Conservation (phyloP, 805 yeast species). For the Cyberlindnera petersonii region DNA sequence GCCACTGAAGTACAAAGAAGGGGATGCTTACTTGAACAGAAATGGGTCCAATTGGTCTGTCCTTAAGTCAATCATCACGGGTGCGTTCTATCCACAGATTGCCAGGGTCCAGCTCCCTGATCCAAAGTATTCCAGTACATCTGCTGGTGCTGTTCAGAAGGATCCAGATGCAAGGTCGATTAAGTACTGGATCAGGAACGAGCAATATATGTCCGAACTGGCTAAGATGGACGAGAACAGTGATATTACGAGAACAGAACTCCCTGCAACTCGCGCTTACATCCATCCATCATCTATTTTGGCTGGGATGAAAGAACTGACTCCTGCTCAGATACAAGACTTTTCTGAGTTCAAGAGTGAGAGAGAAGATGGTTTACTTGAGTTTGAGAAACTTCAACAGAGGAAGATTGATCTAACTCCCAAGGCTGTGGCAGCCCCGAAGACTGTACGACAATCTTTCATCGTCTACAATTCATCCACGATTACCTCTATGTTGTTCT, state of each 20-base stretch:
- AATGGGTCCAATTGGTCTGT: conserved; percentile 49
- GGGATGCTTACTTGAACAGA: conserved; percentile 40
- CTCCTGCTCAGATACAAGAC: conserved; percentile 26
- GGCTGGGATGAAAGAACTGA: conserved; percentile 41
- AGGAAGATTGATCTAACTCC: conserved; percentile 40
- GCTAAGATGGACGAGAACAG: conserved; percentile 10
- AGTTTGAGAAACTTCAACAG: conserved; percentile 29
- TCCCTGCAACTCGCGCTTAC: conserved; percentile 70
- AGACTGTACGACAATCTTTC: conserved; percentile 49
- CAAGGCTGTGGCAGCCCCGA: conserved; percentile 19
- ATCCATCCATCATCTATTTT: conserved; percentile 83
- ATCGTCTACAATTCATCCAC: conserved; percentile 58
- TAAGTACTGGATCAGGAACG: conserved; percentile 70
- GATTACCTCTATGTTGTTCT: conserved; percentile 61
- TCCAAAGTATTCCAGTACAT: conserved; percentile 62
- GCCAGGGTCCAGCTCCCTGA: conserved; percentile 82
- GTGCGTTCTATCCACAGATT: conserved; percentile 78
- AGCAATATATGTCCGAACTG: conserved; percentile 37
- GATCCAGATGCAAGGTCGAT: conserved; percentile 77
- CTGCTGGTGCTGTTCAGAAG: conserved; percentile 77
- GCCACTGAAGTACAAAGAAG: conserved; percentile 45
- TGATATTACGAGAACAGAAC: conserved; percentile 22
- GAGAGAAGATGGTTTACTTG: conserved; percentile 40
- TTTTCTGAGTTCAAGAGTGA: conserved; percentile 27
- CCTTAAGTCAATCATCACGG: conserved; percentile 66